These are phyloP conservation scores for Artemisia tridentata DNA, from an alignment of 129 eudicot species.

Conservation along the genomic window DNA sequence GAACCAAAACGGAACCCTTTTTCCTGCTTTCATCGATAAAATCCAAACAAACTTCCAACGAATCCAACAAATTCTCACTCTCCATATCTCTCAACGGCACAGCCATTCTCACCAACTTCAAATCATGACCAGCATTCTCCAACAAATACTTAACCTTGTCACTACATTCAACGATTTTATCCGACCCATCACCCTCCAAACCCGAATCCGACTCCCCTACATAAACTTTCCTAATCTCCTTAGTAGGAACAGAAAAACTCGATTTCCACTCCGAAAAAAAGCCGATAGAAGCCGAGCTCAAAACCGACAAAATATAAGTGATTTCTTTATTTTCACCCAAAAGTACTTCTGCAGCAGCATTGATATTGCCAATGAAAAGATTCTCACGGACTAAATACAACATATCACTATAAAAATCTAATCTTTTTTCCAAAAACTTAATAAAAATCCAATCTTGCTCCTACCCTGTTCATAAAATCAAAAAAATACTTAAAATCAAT, in stretches of 20 bases:
- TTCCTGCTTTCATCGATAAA: conserved; percentile 80
- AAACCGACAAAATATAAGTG: conserved; percentile 77
- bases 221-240: conserved; percentile 73
- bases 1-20: conserved; percentile 83
- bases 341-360: conserved; percentile 79
- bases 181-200: conserved; percentile 36
- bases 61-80: conserved; percentile 79
- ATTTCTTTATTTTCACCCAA: conserved; percentile 65
- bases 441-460: conserved; percentile 9
- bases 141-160: conserved; percentile 63
- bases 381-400: conserved; percentile 82
- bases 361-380: conserved; percentile 75
- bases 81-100: conserved; percentile 93
- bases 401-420: conserved; percentile 42
- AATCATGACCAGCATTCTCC: conserved; percentile 90
- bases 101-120: conserved; percentile 85
- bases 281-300: conserved; percentile 78
- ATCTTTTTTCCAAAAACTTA: conserved; percentile 21
- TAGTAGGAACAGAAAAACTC: conserved; percentile 50
- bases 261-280: conserved; percentile 92
- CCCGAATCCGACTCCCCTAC: conserved; percentile 42
- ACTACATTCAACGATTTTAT: conserved; percentile 35
- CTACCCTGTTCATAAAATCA: conserved; percentile 28
- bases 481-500: neutral
- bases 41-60: conserved; percentile 87